Percentiles rank a stretch among this genome's conserved stretches.
These are phyloP conservation scores for Trichoderma asperelloides DNA, from an alignment of 495 filamentous ascomycete species.

Conservation along the genomic window DNA sequence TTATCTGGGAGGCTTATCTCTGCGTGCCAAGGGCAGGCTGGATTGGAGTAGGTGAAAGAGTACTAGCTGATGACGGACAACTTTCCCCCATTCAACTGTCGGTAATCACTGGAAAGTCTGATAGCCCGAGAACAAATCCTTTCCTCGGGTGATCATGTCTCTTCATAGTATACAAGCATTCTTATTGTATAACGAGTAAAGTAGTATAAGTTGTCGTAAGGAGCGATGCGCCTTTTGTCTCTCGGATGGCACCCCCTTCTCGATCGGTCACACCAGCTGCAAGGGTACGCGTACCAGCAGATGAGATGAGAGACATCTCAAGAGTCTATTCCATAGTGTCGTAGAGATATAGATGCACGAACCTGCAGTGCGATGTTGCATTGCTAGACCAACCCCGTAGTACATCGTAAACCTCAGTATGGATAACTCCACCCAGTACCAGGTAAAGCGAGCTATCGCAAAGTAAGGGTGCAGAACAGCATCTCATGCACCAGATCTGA, in stretches of 20 bases:
- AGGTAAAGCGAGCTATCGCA: not conserved
- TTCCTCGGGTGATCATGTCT: too few species aligned
- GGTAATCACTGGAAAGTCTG: too few species aligned
- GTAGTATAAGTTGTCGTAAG: too few species aligned
- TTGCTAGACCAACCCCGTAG: not conserved
- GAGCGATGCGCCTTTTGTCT: not conserved
- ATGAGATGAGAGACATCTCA: not conserved
- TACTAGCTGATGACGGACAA: not conserved
- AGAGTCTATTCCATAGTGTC: not conserved
- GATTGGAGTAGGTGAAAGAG: not conserved
- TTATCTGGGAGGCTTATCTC: slow-evolving; percentile 7
- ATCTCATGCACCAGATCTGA: not conserved
- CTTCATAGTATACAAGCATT: too few species aligned
- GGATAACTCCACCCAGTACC: not conserved
- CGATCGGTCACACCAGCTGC: not conserved
- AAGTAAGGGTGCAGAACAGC: not conserved
- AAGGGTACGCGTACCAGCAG: not conserved
- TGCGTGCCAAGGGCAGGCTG: not conserved
- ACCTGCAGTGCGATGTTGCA: not conserved
- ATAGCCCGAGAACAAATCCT: too few species aligned
- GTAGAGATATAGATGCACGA: not conserved
- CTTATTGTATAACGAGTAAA: too few species aligned
- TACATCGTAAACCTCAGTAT: not conserved
- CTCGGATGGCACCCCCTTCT: not conserved
- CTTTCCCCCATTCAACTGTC: not conserved